Conservation (phyloP, 768 basidiomycete genomes). For the Lactarius deliciosus region DNA sequence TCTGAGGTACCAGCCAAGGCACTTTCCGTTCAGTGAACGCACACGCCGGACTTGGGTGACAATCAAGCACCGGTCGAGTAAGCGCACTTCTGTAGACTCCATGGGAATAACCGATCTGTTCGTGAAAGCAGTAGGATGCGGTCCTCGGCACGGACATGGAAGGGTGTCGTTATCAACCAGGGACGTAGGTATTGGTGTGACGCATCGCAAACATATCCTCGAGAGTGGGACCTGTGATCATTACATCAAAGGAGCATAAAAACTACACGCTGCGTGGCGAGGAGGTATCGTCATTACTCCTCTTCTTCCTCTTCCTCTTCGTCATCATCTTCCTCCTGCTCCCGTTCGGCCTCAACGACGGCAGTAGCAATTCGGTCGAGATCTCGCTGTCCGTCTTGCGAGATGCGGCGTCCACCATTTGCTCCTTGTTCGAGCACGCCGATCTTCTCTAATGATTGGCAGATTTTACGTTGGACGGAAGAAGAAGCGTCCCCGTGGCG, state of each 20-base stretch:
- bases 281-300: conserved; percentile 31
- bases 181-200: not conserved
- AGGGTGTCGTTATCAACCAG: not conserved
- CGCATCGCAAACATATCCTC: conserved; percentile 12
- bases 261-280: conserved; percentile 16
- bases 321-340: conserved; percentile 73
- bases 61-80: not conserved
- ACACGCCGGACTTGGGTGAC: not conserved
- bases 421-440: conserved; percentile 93
- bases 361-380: conserved; percentile 92
- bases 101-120: not conserved
- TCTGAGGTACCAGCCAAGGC: not conserved
- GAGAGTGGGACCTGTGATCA: conserved; percentile 21
- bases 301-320: conserved; percentile 61
- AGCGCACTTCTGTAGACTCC: not conserved
- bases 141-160: not conserved
- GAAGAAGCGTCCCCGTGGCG: conserved; percentile 88
- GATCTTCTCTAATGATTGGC: conserved; percentile 98
- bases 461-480: conserved; percentile 90
- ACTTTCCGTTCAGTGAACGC: not conserved
- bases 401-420: conserved; percentile 94
- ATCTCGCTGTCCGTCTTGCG: conserved; percentile 95
- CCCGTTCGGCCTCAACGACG: conserved; percentile 74
- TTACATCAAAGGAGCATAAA: conserved; percentile 13
- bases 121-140: not conserved